Evolutionary conservation across 352 stramenopile genomes (phyloP).

Genomic region (Chrysophaeum taylorii): DNA sequence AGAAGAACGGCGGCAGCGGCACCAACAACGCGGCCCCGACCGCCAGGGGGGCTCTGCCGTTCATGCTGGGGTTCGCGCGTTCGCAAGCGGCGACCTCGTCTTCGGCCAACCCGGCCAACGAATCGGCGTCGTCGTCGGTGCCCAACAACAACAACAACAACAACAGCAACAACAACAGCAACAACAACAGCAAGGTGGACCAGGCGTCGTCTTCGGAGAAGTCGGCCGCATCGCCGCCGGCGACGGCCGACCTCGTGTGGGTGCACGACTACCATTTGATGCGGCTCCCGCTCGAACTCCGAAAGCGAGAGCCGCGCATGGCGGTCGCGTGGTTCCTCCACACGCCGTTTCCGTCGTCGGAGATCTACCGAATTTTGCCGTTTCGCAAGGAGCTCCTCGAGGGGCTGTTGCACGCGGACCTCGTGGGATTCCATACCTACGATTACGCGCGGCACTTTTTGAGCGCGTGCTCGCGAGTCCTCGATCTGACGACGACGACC

Average conservation of each 20-base stretch:
- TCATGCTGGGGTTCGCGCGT: too few relatives aligned
- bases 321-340: constrained; percentile 71
- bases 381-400: constrained; percentile 72
- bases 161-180: not conserved
- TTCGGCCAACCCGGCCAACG: too few relatives aligned
- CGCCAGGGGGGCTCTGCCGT: too few relatives aligned
- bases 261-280: constrained; percentile 77
- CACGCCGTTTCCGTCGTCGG: constrained; percentile 62
- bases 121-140: too few relatives aligned
- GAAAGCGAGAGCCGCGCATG: constrained; percentile 53
- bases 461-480: constrained; percentile 50
- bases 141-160: too few relatives aligned
- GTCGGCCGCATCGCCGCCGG: not conserved
- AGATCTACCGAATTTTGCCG: constrained; percentile 66
- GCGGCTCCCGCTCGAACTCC: constrained; percentile 60
- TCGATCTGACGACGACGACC: constrained; percentile 45
- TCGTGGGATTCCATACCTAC: constrained; percentile 83
- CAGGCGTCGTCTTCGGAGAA: not conserved
- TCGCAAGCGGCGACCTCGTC: too few relatives aligned
- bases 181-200: constrained; percentile 18
- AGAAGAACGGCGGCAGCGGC: too few relatives aligned
- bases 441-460: constrained; percentile 82
- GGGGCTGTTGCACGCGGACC: constrained; percentile 73
- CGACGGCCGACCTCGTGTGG: constrained; percentile 55
- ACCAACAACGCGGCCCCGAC: too few relatives aligned